Base-by-base conservation (phyloP, 768 basidiomycete species). In the Russula brevipes region DNA sequence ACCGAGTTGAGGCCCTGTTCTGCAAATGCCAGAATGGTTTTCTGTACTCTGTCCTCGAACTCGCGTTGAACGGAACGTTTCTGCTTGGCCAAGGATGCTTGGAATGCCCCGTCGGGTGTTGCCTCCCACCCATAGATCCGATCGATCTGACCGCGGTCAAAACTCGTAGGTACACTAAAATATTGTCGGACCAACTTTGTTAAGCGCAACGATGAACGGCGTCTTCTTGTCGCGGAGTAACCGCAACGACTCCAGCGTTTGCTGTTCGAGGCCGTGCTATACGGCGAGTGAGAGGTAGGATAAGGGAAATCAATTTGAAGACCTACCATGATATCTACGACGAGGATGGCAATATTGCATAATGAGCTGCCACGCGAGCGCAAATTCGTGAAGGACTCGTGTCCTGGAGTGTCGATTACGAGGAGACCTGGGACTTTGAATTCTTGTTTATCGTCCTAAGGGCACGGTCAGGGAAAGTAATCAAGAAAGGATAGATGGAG, bases 371-470 rank as follows among this genome's bases (percentile, higher is more conserved):
- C 97, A 72, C 97, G 89, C 16, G 89, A 86, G 53, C 97, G 91
- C 73, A 98, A 75, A 74, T 98, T 98, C 8, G 94, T 94, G 82
- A 99, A 99, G 5, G 94, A 96, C 77, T 98, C 97, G 85, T 99
- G 97, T 60, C 97, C 97, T 60, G 97, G 97, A 2, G 97, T 99
- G 73, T 99, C 97, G 69, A 99, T 98, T 69, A 99, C 74, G 59
- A 99, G 81, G 16, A 99, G 82, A 74, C 97, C 97, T 41, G 97
- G 97, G 64, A 98, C 87, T 76, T 98, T 97, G 81, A 95, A 98
- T 69, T 98, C 92, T 76, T 90, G 87, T 46, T 74, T 74, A 63
- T 85, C 86, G 69, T 91, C 88, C 89, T 91, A 53, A 39, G 17
- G 42, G 54, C 19, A 50, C 30, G 16, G 30, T 61, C 31, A 64